phyloP scores from a whole-genome alignment of 345 rosid species.

The Aurinia saxatilis region DNA sequence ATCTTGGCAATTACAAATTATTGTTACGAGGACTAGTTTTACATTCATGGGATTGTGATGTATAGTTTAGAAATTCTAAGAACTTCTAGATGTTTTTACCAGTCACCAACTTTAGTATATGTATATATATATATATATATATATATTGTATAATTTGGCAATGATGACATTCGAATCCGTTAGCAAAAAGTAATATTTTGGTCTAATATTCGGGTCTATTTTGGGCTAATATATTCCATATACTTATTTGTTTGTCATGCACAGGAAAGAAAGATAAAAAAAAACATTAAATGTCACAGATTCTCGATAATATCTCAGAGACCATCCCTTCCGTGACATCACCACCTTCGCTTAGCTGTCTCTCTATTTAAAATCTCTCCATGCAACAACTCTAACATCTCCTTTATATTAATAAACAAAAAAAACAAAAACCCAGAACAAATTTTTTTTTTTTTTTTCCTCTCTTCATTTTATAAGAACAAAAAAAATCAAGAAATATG shows the following conservation, averaged over 20 bases:
- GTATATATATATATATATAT: no score
- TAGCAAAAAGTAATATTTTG: neutral
- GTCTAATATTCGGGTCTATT: neutral
- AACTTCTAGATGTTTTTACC: slow-evolving; percentile 11
- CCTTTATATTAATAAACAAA: neutral
- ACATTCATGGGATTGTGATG: no score
- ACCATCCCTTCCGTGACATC: slow-evolving; percentile 25
- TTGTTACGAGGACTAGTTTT: no score
- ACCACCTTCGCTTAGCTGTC: slow-evolving; percentile 28
- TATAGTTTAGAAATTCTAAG: slow-evolving; percentile 3
- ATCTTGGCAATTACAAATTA: no score
- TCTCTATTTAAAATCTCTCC: slow-evolving; percentile 26
- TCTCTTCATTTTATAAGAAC: neutral
- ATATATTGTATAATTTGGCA: slow-evolving; percentile 3
- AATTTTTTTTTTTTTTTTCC: neutral
- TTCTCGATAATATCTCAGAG: slow-evolving; percentile 26
- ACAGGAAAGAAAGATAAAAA: slow-evolving; percentile 5
- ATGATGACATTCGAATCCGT: slow-evolving; percentile 13
- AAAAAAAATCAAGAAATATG: neutral
- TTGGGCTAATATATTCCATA: neutral
- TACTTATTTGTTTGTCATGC: neutral
- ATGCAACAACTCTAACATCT: slow-evolving; percentile 25
- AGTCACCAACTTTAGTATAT: neutral
- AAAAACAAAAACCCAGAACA: slow-evolving; percentile 16
- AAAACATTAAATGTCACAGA: slow-evolving; percentile 23